Evolutionary conservation across 805 yeast genomes (phyloP).

Genomic region (Wickerhamomyces chambardii): DNA sequence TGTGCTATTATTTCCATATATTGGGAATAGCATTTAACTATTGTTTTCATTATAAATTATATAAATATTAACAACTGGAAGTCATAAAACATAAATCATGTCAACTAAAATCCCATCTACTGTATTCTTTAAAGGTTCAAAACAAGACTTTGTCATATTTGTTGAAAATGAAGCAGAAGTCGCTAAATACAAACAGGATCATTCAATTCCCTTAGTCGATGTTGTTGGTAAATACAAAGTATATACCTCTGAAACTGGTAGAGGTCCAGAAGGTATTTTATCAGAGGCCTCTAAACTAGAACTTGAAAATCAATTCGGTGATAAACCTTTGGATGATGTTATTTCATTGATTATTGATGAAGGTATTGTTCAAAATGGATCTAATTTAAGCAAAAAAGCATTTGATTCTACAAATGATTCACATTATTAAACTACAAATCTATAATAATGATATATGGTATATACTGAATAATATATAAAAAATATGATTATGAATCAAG

Average conservation of each 20-base stretch:
- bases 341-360: conserved; percentile 46
- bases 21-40: too few species aligned
- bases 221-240: conserved; percentile 59
- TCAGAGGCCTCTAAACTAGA: conserved; percentile 65
- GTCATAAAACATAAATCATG: background rate
- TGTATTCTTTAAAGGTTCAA: conserved; percentile 56
- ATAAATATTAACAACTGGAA: background rate
- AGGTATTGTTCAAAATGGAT: conserved; percentile 43
- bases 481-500: too few species aligned
- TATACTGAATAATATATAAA: too few species aligned
- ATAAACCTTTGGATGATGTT: conserved; percentile 42
- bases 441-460: too few species aligned
- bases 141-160: conserved; percentile 58
- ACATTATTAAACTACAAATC: conserved; percentile 16
- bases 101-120: conserved; percentile 24
- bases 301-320: conserved; percentile 62
- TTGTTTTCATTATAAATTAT: background rate
- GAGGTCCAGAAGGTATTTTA: conserved; percentile 62
- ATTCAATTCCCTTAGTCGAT: conserved; percentile 45
- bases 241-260: conserved; percentile 48
- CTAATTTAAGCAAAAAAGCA: conserved; percentile 18
- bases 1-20: too few species aligned
- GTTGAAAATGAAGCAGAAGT: conserved; percentile 43
- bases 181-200: conserved; percentile 39
- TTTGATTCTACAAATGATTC: conserved; percentile 38